Percentiles rank a stretch among this genome's conserved stretches.
Evolutionary conservation across 805 yeast genomes (phyloP).

Genomic region (Candida oleophila): DNA sequence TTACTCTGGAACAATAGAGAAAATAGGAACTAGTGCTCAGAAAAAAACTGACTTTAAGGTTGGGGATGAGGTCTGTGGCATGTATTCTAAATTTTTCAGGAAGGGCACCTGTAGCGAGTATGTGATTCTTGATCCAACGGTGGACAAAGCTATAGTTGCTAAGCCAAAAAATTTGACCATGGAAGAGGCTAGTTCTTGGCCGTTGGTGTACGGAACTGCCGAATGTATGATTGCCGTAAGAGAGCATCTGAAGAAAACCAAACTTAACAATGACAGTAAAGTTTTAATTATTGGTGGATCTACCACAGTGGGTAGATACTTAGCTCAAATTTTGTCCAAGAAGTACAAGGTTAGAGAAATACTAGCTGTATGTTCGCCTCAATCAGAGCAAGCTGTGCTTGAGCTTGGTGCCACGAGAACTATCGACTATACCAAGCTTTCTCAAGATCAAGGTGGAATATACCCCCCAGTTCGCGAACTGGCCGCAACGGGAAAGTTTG

Average conservation of each 20-base stretch:
- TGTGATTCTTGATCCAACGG: slow-evolving; percentile 35
- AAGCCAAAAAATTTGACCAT: slow-evolving; percentile 45
- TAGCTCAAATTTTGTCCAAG: slow-evolving; percentile 56
- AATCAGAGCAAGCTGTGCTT: slow-evolving; percentile 43
- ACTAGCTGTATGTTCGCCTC: slow-evolving; percentile 55
- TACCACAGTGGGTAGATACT: slow-evolving; percentile 62
- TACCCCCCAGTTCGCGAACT: not conserved
- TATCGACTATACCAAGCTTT: slow-evolving; percentile 55
- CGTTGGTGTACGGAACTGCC: slow-evolving; percentile 67
- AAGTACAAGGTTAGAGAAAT: slow-evolving; percentile 44
- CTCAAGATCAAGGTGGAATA: slow-evolving; percentile 14
- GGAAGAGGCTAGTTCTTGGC: slow-evolving; percentile 65
- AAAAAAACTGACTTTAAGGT: slow-evolving; percentile 17
- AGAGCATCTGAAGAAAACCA: slow-evolving; percentile 15
- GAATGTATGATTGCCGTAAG: slow-evolving; percentile 39
- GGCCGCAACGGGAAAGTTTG: slow-evolving; percentile 38
- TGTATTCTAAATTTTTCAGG: slow-evolving; percentile 14
- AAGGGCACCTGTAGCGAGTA: slow-evolving; percentile 50
- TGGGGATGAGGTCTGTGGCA: slow-evolving; percentile 32
- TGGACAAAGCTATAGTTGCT: slow-evolving; percentile 31
- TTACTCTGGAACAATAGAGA: slow-evolving; percentile 31
- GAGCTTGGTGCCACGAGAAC: slow-evolving; percentile 57
- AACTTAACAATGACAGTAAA: slow-evolving; percentile 15
- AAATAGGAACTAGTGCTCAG: slow-evolving; percentile 27
- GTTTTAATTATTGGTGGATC: slow-evolving; percentile 74